A percentile compares a stretch with the other conserved stretches of the same genome.
phyloP scores from a whole-genome alignment of 2,329 filamentous ascomycete genomes.

The Fusarium siculi region DNA sequence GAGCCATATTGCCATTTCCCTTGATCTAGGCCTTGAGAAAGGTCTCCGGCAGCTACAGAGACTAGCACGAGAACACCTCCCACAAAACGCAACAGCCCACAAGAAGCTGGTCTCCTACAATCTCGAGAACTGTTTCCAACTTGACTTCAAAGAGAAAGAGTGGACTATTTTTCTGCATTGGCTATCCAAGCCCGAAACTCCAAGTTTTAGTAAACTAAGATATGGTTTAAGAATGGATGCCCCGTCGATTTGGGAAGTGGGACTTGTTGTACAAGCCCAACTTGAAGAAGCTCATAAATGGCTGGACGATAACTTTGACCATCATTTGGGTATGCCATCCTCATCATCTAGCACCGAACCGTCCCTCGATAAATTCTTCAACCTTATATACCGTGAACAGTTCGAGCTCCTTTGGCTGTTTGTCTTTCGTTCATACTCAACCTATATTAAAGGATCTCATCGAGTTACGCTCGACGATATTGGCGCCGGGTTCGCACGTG shows the following conservation, averaged over 20 bases:
- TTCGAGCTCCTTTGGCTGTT: background rate
- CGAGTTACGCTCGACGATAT: too few species aligned
- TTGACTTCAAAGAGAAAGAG: background rate
- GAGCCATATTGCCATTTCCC: background rate
- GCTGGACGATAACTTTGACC: background rate
- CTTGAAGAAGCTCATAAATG: accelerated
- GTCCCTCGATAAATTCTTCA: accelerated
- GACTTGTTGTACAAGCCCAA: accelerated
- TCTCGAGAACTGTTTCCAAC: too few species aligned
- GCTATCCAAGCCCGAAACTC: background rate
- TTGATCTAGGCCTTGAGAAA: background rate
- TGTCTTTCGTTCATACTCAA: background rate
- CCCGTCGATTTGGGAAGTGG: background rate
- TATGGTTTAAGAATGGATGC: background rate
- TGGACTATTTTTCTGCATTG: background rate
- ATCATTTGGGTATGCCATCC: accelerated
- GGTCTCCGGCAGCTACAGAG: background rate
- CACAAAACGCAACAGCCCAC: too few species aligned
- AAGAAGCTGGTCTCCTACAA: too few species aligned
- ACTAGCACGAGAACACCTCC: background rate
- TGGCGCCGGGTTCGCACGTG: too few species aligned
- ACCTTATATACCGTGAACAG: background rate
- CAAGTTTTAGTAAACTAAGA: too few species aligned
- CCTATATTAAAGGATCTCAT: too few species aligned
- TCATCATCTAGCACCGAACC: accelerated